phyloP scores from a whole-genome alignment of 768 basidiomycete genomes.

The Trametes punicea region DNA sequence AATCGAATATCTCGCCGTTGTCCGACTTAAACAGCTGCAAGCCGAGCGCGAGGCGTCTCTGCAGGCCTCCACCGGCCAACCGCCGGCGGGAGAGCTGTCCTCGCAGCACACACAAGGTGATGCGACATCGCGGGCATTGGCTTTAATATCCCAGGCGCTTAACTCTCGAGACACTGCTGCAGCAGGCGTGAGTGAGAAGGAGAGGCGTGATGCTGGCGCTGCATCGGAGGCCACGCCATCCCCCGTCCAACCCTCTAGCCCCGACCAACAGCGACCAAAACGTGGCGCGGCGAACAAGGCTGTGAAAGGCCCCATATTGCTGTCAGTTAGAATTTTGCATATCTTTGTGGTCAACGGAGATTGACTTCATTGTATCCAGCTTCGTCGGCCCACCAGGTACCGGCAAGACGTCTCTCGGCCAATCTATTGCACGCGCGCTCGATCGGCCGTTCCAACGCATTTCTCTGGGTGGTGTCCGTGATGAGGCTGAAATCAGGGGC shows the following conservation, averaged over 20 bases:
- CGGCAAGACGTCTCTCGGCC: conserved; percentile 89
- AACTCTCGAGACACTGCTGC: conserved; percentile 15
- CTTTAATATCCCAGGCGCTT: conserved; percentile 13
- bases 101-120: conserved; percentile 16
- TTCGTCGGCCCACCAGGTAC: conserved; percentile 91
- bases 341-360: no score
- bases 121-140: conserved; percentile 17
- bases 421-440: conserved; percentile 81
- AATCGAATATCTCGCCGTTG: conserved; percentile 89
- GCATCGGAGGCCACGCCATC: not conserved
- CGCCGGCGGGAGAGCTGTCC: conserved; percentile 4
- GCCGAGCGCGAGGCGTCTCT: conserved; percentile 25
- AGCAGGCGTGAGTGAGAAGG: not conserved
- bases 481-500: conserved; percentile 84
- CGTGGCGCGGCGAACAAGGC: conserved; percentile 13
- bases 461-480: conserved; percentile 86
- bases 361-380: conserved; percentile 34
- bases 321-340: conserved; percentile 37
- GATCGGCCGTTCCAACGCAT: conserved; percentile 88
- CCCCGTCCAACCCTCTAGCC: not conserved
- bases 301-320: conserved; percentile 70
- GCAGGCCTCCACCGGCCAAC: conserved; percentile 3
- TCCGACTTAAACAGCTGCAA: conserved; percentile 48
- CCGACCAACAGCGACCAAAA: not conserved
- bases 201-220: not conserved